Percentiles rank a stretch among this genome's conserved stretches.
Evolutionary conservation across 1,284 basidiomycete species (phyloP).

Genomic region (Moesziomyces globuligerus): DNA sequence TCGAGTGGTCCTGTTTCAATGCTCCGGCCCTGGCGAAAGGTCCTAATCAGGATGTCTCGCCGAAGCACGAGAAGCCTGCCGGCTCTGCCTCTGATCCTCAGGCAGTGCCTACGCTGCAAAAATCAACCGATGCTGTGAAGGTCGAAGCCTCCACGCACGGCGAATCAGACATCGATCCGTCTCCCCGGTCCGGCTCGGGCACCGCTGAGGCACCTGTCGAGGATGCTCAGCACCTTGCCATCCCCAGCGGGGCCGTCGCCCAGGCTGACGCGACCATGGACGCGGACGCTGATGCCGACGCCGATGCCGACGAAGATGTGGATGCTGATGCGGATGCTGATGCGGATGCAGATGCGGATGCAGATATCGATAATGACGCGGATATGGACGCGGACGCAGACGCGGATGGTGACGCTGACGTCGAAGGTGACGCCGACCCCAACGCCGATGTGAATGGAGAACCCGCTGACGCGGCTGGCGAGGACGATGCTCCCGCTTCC

Average conservation of each 20-base stretch:
- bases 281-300: not conserved
- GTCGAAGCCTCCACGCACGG: too few relatives aligned
- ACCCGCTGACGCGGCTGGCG: conserved; percentile 9
- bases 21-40: conserved; percentile 8
- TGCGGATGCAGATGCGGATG: conserved; percentile 10
- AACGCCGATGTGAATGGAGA: conserved; percentile 12
- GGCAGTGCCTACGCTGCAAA: conserved; percentile 4
- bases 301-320: conserved; percentile 1
- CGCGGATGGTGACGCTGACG: conserved; percentile 10
- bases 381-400: conserved; percentile 6
- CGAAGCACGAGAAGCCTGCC: too few relatives aligned
- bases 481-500: too few relatives aligned
- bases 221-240: too few relatives aligned
- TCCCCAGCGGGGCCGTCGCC: too few relatives aligned
- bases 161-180: too few relatives aligned
- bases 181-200: too few relatives aligned
- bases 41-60: not conserved
- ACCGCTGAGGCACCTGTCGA: too few relatives aligned
- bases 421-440: conserved; percentile 14
- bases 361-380: conserved; percentile 11
- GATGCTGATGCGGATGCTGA: conserved; percentile 22
- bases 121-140: too few relatives aligned
- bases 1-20: conserved; percentile 52
- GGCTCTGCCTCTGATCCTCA: too few relatives aligned
- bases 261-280: not conserved